Evolutionary conservation across 495 filamentous ascomycete genomes (phyloP), one percentile per base, ranked within the genome.

Genomic region (Lophiotrema nucula): DNA sequence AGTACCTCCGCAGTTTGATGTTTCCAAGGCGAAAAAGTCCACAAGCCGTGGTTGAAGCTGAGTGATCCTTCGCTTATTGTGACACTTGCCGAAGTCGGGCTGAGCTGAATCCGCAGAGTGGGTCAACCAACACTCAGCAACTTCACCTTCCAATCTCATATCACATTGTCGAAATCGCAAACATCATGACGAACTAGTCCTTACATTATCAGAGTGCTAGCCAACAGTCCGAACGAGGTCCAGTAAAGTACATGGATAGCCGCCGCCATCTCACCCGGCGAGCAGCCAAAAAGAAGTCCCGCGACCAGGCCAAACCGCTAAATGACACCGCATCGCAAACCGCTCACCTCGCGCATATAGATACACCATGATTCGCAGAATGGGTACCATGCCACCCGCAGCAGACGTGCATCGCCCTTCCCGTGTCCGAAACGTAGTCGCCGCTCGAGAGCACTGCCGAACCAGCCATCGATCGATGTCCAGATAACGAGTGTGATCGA

Each of bases 211-310:
- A 41, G 52, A 47, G 31, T 18, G 58, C 53, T 44, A 46, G 42
- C 44, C 50, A 60, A 50, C 57, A 51, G 35, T 43, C 52, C 52
- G 44, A 51, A 47, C 21, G 23, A 62, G 58, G 25, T 38, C 58
- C 26, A 60, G 58, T 61, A 55, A 4, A 35, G 23, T 61, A 50
- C 45, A 55, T 43, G 41, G 37, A 44, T 10, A 48, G 51, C 31
- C 25, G 37, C 26, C 23, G 52, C 51, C 58, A 25, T 52, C 46
- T 52, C 51, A 56, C 45, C 58, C 16, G 39, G 51, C 58, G 37
- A 41, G 26, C 58, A 35, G 19, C 58, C 44, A 35, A 15, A 35
- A n/a, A 15, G 8, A 35, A 15, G 10, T 43, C 39, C 39, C 39
- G 18, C 39, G 39, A 23, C 21, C 53, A 28, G n/a, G n/a, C 41